A percentile compares a stretch with the other conserved stretches of the same genome.
phyloP scores from a whole-genome alignment of 2,329 filamentous ascomycete genomes.

The Fusarium pseudoanthophilum region DNA sequence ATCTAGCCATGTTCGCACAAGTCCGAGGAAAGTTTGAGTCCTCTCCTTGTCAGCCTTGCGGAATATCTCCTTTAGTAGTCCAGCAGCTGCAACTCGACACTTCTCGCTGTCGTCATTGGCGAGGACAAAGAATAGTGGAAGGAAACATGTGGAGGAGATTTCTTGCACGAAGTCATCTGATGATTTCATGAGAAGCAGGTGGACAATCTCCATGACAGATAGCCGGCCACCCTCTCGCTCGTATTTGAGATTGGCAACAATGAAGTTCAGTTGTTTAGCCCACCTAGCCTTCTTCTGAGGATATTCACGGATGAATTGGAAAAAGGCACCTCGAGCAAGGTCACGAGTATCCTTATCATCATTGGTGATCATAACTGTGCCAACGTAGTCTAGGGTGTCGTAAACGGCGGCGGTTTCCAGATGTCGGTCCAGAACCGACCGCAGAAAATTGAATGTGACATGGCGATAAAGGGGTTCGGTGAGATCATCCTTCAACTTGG shows the following conservation, averaged over 20 bases:
- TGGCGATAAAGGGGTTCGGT: constrained; percentile 94
- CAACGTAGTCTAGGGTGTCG: constrained; percentile 88
- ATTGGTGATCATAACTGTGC: constrained; percentile 94
- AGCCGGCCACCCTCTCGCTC: constrained; percentile 87
- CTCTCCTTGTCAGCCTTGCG: constrained; percentile 79
- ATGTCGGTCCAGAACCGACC: constrained; percentile 85
- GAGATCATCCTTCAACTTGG: constrained; percentile 85
- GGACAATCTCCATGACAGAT: constrained; percentile 91
- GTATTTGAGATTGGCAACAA: constrained; percentile 92
- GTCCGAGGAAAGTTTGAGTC: constrained; percentile 73
- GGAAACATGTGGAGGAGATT: constrained; percentile 82
- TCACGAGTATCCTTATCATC: constrained; percentile 90
- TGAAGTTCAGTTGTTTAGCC: constrained; percentile 87
- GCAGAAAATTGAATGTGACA: constrained; percentile 92
- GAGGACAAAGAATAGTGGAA: constrained; percentile 85
- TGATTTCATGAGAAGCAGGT: constrained; percentile 87
- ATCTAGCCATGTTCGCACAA: constrained; percentile 80
- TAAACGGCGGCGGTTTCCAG: constrained; percentile 90
- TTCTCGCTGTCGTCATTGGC: constrained; percentile 89
- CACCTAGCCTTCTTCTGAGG: constrained; percentile 91
- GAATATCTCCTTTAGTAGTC: constrained; percentile 84
- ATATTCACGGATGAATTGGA: constrained; percentile 94
- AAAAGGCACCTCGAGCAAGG: constrained; percentile 86
- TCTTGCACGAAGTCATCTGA: constrained; percentile 85
- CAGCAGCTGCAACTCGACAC: constrained; percentile 83